Evolutionary conservation across 371 early-diverging fungal species (phyloP).

Genomic region (Mortierella sp.): DNA sequence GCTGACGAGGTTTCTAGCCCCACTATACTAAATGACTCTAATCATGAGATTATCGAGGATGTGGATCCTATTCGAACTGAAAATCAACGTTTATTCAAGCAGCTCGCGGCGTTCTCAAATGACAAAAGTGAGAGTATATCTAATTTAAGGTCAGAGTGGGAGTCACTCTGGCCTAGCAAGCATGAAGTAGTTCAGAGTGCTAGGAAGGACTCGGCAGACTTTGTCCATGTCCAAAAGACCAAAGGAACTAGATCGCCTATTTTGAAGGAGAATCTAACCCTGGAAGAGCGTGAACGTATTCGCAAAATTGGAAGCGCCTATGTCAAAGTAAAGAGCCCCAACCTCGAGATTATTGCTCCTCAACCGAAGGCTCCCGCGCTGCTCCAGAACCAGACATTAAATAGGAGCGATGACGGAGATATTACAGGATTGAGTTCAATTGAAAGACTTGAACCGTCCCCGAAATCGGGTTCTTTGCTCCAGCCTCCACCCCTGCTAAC

Average conservation of each 20-base stretch:
- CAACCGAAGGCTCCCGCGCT: constrained; percentile 4
- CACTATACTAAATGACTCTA: neutral
- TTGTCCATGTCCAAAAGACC: constrained; percentile 20
- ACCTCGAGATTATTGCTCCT: constrained; percentile 16
- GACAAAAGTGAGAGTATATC: constrained; percentile 17
- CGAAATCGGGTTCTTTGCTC: neutral
- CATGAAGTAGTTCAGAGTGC: neutral
- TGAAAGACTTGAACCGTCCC: neutral
- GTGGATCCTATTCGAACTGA: neutral
- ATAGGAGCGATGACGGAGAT: neutral
- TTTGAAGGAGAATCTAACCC: neutral
- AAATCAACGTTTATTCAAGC: constrained; percentile 7
- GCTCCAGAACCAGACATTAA: neutral
- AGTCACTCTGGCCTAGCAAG: constrained; percentile 30
- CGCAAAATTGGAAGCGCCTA: constrained; percentile 28
- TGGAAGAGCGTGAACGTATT: constrained; percentile 16
- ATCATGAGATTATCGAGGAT: neutral
- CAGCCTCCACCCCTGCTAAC: constrained; percentile 8
- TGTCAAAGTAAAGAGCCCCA: constrained; percentile 25
- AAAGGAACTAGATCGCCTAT: neutral
- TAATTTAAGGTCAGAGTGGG: constrained; percentile 33
- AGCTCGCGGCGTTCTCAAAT: constrained; percentile 26
- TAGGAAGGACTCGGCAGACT: neutral
- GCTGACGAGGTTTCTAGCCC: neutral
- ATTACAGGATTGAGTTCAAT: constrained; percentile 6